Percentiles rank a stretch among this genome's conserved stretches.
These are phyloP conservation scores for Paecilomyces niveus DNA, from an alignment of 2,329 filamentous ascomycete genomes.

Conservation along the genomic window DNA sequence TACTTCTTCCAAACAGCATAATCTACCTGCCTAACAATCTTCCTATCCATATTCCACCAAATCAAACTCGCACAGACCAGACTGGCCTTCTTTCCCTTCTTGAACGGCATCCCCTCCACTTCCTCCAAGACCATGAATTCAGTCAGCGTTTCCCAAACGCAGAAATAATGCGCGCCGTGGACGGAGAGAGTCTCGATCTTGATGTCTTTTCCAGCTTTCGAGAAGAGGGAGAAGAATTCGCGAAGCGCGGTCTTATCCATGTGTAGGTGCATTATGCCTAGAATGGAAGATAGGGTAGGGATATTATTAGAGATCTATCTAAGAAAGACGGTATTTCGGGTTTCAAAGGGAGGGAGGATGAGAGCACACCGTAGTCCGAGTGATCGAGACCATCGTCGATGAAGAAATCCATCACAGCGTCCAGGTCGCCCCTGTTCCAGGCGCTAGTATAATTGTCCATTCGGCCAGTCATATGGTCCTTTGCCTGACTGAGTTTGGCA, in stretches of 20 bases:
- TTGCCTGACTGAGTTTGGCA: not conserved
- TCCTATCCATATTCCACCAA: not conserved
- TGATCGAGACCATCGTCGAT: not conserved
- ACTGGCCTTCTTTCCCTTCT: not conserved
- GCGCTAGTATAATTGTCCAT: not conserved
- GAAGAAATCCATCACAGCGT: not conserved
- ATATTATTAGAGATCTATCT: too few relatives aligned
- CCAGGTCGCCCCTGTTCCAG: not conserved
- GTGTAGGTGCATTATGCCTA: not conserved
- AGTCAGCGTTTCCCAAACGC: not conserved
- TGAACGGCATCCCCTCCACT: not conserved
- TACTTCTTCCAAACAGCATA: not conserved
- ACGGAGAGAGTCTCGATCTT: not conserved
- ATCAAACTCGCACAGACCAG: not conserved
- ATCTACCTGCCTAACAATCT: not conserved
- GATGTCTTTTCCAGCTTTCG: not conserved
- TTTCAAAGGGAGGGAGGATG: not conserved
- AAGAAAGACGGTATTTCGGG: too few relatives aligned
- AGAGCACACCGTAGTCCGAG: not conserved
- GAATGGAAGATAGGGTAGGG: not conserved
- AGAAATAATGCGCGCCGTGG: not conserved
- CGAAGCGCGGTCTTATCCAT: not conserved
- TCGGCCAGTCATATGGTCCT: not conserved
- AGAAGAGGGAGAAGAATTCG: not conserved
- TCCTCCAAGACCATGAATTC: not conserved